Conservation (phyloP, 768 basidiomycete genomes). For the Phylloporus sp. region DNA sequence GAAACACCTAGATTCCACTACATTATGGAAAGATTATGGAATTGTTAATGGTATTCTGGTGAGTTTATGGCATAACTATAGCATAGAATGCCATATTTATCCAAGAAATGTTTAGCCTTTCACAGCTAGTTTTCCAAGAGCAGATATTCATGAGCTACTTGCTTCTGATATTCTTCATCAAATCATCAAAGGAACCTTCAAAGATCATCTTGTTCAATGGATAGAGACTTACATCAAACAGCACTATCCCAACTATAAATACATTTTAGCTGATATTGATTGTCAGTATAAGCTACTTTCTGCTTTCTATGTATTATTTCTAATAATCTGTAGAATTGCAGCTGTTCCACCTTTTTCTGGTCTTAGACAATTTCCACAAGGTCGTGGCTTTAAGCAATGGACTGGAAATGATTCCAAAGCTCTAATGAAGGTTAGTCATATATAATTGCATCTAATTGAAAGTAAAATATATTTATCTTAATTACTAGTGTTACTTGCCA, state of each 20-base stretch:
- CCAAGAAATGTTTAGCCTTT: not conserved
- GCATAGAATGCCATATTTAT: no score
- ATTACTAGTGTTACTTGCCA: slow-evolving; percentile 27
- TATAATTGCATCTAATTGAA: no score
- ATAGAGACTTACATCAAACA: not conserved
- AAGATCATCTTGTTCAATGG: not conserved
- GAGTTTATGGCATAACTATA: no score
- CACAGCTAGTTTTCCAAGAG: not conserved
- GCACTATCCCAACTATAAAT: no score
- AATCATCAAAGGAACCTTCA: not conserved
- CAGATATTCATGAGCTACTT: not conserved
- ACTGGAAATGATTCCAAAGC: slow-evolving; percentile 38
- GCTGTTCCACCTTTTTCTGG: slow-evolving; percentile 28
- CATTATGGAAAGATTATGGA: no score
- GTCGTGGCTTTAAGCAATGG: slow-evolving; percentile 36
- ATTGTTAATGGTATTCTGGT: no score
- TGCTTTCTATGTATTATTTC: no score
- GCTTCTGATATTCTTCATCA: not conserved
- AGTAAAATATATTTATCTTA: not conserved
- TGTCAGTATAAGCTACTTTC: no score
- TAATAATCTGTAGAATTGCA: slow-evolving; percentile 12
- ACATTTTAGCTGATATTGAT: not conserved
- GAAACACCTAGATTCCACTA: no score
- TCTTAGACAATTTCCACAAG: no score
- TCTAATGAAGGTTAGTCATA: slow-evolving; percentile 32